A percentile compares a stretch with the other conserved stretches of the same genome.
phyloP scores from a whole-genome alignment of 805 yeast genomes.

The Grigorovia jiainica region DNA sequence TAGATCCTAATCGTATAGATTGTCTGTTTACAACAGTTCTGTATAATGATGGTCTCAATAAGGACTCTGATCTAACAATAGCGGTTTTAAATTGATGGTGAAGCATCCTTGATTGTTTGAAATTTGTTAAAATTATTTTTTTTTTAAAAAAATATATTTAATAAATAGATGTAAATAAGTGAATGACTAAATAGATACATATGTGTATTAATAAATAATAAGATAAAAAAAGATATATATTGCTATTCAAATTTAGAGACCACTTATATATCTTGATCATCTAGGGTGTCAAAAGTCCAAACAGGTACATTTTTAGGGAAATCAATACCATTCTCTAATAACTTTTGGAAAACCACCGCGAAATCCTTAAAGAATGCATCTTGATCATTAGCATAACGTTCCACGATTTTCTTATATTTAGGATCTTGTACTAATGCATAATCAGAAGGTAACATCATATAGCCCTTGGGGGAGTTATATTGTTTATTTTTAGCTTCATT shows the following conservation, averaged over 20 bases:
- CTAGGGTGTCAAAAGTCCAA: constrained; percentile 54
- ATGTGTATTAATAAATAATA: not conserved
- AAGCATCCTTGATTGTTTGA: too few species aligned
- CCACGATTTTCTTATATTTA: constrained; percentile 49
- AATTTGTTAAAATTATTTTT: too few species aligned
- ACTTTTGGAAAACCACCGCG: constrained; percentile 54
- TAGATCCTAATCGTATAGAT: not conserved
- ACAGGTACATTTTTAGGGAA: constrained; percentile 41
- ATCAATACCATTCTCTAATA: constrained; percentile 67
- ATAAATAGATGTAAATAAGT: too few species aligned
- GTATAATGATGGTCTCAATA: too few species aligned
- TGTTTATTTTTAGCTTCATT: constrained; percentile 53
- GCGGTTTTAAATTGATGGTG: too few species aligned
- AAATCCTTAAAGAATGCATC: constrained; percentile 55
- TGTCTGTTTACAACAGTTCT: too few species aligned
- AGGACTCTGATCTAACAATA: too few species aligned
- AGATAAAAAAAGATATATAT: not conserved
- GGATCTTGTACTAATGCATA: constrained; percentile 58
- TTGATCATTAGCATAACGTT: constrained; percentile 58
- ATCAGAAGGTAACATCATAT: constrained; percentile 87
- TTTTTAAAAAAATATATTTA: too few species aligned
- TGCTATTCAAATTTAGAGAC: not conserved
- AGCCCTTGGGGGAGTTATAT: constrained; percentile 52
- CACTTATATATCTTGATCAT: constrained; percentile 47
- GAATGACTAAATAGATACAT: not conserved